These are phyloP conservation scores for Lentinula sp. DNA, from an alignment of 768 basidiomycete genomes.

Conservation along the genomic window DNA sequence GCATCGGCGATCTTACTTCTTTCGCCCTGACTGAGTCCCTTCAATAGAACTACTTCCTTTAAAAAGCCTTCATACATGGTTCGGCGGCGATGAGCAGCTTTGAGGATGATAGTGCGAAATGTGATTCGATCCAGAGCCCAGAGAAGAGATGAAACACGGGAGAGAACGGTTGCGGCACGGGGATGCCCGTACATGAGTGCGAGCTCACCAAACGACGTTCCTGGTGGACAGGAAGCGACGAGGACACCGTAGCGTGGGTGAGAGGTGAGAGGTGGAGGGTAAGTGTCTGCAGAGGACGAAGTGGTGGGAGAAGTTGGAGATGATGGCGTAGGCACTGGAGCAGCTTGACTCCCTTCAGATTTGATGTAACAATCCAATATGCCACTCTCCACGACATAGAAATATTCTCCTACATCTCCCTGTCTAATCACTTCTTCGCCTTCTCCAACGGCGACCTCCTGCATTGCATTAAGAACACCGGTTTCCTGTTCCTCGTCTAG, in stretches of 20 bases:
- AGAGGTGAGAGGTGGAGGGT: conserved; percentile 49
- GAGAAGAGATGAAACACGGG: conserved; percentile 74
- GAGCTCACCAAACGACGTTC: conserved; percentile 90
- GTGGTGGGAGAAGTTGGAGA: conserved; percentile 49
- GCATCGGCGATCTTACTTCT: conserved; percentile 97
- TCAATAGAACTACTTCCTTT: conserved; percentile 81
- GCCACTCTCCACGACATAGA: conserved; percentile 94
- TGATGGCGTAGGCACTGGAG: conserved; percentile 48
- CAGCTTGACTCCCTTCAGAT: not conserved
- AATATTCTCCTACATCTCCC: conserved; percentile 95
- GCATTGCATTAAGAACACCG: conserved; percentile 94
- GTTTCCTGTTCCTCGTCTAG: conserved; percentile 94
- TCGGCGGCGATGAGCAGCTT: conserved; percentile 82
- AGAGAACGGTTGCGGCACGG: conserved; percentile 89
- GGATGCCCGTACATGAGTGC: conserved; percentile 98
- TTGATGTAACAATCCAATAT: conserved; percentile 73
- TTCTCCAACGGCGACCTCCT: conserved; percentile 64
- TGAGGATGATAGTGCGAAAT: conserved; percentile 95
- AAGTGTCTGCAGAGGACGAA: conserved; percentile 41
- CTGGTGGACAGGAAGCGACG: conserved; percentile 80
- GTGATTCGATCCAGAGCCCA: conserved; percentile 98
- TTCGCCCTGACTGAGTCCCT: conserved; percentile 81
- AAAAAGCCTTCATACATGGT: conserved; percentile 98
- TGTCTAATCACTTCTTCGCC: conserved; percentile 94
- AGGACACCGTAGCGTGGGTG: conserved; percentile 72